Evolutionary conservation across 306 rosid species (phyloP).

Genomic region (Sesbania bispinosa): DNA sequence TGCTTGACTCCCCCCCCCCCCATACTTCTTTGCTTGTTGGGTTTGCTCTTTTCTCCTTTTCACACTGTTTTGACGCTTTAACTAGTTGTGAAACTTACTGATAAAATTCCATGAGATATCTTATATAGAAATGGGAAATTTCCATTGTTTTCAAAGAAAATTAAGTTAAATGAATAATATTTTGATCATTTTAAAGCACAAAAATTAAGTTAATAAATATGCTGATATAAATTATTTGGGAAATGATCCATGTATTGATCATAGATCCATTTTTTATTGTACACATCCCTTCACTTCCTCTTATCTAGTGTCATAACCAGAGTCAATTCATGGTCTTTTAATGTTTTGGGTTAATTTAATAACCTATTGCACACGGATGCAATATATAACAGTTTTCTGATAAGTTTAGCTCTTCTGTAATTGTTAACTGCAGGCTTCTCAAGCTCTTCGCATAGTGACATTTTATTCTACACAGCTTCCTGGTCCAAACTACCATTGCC

Average conservation of each 20-base stretch:
- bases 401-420: background rate
- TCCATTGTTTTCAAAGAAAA: no score
- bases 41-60: background rate
- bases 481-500: constrained; percentile 98
- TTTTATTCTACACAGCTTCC: constrained; percentile 99
- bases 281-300: background rate
- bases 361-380: background rate
- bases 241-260: background rate
- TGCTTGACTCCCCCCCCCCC: background rate
- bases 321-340: background rate
- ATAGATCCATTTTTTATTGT: background rate
- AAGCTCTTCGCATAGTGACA: constrained; percentile 77
- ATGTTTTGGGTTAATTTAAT: background rate
- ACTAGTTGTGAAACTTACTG: background rate
- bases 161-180: background rate
- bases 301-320: background rate
- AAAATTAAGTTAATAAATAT: background rate
- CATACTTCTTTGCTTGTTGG: background rate
- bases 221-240: background rate
- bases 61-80: background rate
- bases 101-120: background rate
- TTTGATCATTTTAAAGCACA: background rate
- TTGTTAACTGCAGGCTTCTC: constrained; percentile 66
- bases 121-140: no score
- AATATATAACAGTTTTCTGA: background rate